Base-by-base conservation (phyloP, 2,329 filamentous ascomycete species). In the Chaetomium sp. region DNA sequence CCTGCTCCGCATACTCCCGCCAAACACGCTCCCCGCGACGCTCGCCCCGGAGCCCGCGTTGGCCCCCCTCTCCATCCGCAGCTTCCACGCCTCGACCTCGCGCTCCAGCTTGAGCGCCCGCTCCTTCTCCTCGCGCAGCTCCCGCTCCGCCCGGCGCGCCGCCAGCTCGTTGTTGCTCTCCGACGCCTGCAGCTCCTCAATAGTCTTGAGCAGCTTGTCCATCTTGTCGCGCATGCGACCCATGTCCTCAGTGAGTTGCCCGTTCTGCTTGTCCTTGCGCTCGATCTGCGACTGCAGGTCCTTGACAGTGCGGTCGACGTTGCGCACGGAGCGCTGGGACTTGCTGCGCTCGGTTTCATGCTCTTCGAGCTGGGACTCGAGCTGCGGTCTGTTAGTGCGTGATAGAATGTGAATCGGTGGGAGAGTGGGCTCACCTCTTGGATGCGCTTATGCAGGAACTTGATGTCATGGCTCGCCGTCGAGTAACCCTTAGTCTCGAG, bases 401-500 rank as follows among this genome's bases (percentile, higher is more conserved):
- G 27, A 42, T 25, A 23, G 16, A 25, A 12, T 21, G 38, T 55
- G 13, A 19, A 19, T 13, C 25, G 19, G 29, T 23, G 57, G 33
- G 9, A 42, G 64, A 57, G 57, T 47, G 67, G 56, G 16, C 55
- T 84, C 83, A 96, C 93, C 85, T 98, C 94, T 80, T 97, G 93
- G 70, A 99, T 92, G 58, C 94, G 87, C 74, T 93, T 94, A 78
- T 97, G 91, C 73, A 98, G 79, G 81, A 97, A 98, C 74, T 95
- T 90, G 70, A 98, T 92, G 78, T 98, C 94, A 73, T 97, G 92
- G 76, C 93, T 97, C 27, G 91, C 91, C 69, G 90, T 96, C 23
- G 93, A 95, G 79, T 96, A 98, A 60, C 93, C 93, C 82, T 98
- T 98, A 51, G 95, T 98, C 80, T 99, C 94, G 9, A 98, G 83